Base-by-base conservation (phyloP, 176 grass and related monocot genomes). In the Triticum dicoccoides region DNA sequence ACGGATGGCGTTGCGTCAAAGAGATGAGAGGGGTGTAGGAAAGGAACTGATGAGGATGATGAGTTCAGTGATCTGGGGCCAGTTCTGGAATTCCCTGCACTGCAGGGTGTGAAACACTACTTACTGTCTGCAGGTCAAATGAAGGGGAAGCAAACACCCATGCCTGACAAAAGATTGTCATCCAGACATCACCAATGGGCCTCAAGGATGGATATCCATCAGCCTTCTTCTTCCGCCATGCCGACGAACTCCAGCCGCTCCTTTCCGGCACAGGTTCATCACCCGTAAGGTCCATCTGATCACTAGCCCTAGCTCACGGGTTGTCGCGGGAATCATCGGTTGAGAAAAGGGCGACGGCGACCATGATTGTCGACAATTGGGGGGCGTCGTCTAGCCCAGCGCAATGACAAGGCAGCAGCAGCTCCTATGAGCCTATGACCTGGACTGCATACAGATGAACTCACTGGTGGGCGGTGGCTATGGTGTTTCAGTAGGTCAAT, bases 41-140 rank as follows among this genome's bases (percentile, higher is more conserved):
- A 73, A 59, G 54, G 41, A 85, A 72, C 77, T 78, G 64, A 45
- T 58, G 77, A 72, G 24, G 64, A 64, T 65, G 82, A 71, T 64
- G 82, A 82, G 83, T 47, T 83, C 65, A 82, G 51, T 27, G 65
- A 65, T 61, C 52, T 44, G 78, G 82, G 78, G 51, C 86, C 71
- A 72, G 82, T 72, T 82, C 14, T 37, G 82, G 82, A 82, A 85
- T 85, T 88, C 64, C 71, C 52, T 78, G 69, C 77, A 78, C 39
- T 82, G 49, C 70, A 78, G 82, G 38, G 38, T 69, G 87, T 65
- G 82, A 39, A 41, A 71, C 78, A 82, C 82, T 41, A 77, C 74
- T 88, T 81, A 38, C 89, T 88, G 86, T 82, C 70, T 82, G 54
- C 64, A 82, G 65, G 52, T 82, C 76, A 88, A 88, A 88, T 88